Percentiles rank a stretch among this genome's conserved stretches.
phyloP scores from a whole-genome alignment of 768 basidiomycete species.

The Hortiboletus flavorubellus region DNA sequence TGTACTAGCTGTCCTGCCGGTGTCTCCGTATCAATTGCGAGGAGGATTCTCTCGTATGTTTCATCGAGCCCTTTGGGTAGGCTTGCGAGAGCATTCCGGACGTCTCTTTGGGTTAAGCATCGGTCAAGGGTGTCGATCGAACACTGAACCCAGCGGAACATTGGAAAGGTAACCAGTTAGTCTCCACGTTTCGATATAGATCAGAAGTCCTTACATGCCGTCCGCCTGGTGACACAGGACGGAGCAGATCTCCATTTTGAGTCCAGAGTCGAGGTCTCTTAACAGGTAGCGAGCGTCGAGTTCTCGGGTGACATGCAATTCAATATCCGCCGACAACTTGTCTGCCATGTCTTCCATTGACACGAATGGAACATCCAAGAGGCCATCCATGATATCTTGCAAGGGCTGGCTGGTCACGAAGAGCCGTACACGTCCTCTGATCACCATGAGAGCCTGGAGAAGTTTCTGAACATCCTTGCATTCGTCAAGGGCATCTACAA shows the following conservation, averaged over 20 bases:
- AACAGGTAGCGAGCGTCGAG: background rate
- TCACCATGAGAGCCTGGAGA: background rate
- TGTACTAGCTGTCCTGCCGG: background rate
- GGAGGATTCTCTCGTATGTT: slow-evolving; percentile 5
- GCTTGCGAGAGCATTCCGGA: background rate
- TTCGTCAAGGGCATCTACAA: slow-evolving; percentile 9
- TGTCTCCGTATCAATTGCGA: background rate
- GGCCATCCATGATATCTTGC: background rate
- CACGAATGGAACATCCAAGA: background rate
- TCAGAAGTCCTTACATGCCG: background rate
- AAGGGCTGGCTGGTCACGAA: background rate
- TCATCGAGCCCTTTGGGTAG: slow-evolving; percentile 1
- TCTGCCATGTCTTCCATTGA: background rate
- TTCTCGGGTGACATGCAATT: background rate
- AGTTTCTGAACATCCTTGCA: background rate
- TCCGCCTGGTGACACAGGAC: background rate
- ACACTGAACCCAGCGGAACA: slow-evolving; percentile 4
- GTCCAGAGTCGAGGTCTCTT: background rate
- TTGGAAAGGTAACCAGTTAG: background rate
- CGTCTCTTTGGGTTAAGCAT: background rate
- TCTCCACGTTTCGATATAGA: background rate
- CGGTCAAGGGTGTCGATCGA: background rate
- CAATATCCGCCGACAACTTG: background rate
- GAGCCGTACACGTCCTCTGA: background rate
- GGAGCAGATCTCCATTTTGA: background rate